Percentiles rank a stretch among this genome's conserved stretches.
phyloP scores from a whole-genome alignment of 2,329 filamentous ascomycete species.

The Exophiala lecanii-corni region DNA sequence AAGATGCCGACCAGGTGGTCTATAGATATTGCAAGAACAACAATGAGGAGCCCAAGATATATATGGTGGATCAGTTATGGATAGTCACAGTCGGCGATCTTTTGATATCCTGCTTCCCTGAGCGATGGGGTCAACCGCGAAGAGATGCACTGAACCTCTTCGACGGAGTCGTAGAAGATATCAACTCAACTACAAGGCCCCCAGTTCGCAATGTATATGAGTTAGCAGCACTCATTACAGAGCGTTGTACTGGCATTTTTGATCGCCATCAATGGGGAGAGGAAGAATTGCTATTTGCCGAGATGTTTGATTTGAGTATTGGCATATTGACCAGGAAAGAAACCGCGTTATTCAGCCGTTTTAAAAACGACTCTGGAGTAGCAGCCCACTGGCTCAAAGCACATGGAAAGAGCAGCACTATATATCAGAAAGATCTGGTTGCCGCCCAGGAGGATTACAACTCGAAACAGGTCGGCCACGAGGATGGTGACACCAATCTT shows the following conservation, averaged over 20 bases:
- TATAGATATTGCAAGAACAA: constrained; percentile 50
- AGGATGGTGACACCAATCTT: background rate
- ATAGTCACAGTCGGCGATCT: constrained; percentile 59
- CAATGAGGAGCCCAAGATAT: constrained; percentile 36
- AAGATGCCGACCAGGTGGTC: constrained; percentile 61
- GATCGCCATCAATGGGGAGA: constrained; percentile 53
- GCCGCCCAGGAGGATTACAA: constrained; percentile 48
- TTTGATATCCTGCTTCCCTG: constrained; percentile 56
- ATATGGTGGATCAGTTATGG: constrained; percentile 68
- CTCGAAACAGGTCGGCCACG: background rate
- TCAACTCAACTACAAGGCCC: constrained; percentile 59
- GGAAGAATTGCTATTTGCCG: constrained; percentile 59
- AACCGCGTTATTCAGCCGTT: constrained; percentile 55
- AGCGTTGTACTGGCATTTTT: constrained; percentile 57
- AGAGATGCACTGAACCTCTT: constrained; percentile 56
- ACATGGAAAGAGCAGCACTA: constrained; percentile 28
- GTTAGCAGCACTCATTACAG: constrained; percentile 57
- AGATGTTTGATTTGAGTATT: constrained; percentile 64
- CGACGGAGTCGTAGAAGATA: constrained; percentile 60
- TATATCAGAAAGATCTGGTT: constrained; percentile 52
- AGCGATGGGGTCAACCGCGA: constrained; percentile 45
- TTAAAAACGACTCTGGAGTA: constrained; percentile 55
- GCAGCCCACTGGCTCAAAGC: constrained; percentile 51
- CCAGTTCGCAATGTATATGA: constrained; percentile 59
- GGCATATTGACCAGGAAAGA: constrained; percentile 52